phyloP scores from a whole-genome alignment of 2,329 filamentous ascomycete genomes.

The Daldinia sp. region DNA sequence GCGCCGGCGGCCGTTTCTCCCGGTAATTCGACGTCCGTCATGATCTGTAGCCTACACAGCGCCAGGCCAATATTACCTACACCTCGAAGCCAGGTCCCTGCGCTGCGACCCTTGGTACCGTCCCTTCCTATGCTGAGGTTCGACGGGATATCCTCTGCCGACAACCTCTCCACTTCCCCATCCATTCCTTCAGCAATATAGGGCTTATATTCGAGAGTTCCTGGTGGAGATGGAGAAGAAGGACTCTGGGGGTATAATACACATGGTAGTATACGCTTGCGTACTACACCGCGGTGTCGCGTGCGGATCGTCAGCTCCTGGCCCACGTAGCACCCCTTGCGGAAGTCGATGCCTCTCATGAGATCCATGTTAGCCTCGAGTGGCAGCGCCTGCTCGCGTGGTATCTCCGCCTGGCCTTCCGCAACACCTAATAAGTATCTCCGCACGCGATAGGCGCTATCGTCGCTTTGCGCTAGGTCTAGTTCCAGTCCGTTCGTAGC shows the following conservation, averaged over 20 bases:
- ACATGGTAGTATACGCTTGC: constrained; percentile 87
- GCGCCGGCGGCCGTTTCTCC: constrained; percentile 70
- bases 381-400: constrained; percentile 75
- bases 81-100: constrained; percentile 81
- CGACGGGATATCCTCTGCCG: constrained; percentile 52
- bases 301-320: constrained; percentile 97
- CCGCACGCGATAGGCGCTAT: constrained; percentile 74
- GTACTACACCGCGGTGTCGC: constrained; percentile 90
- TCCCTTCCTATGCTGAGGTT: constrained; percentile 60
- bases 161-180: background rate
- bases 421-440: constrained; percentile 83
- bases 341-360: constrained; percentile 86
- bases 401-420: constrained; percentile 84
- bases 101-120: constrained; percentile 70
- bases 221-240: background rate
- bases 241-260: constrained; percentile 64
- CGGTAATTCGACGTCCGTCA: constrained; percentile 81
- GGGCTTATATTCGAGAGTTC: constrained; percentile 56
- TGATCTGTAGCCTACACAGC: constrained; percentile 86
- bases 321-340: constrained; percentile 95
- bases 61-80: constrained; percentile 88
- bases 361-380: constrained; percentile 91
- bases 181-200: background rate
- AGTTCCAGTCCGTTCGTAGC: constrained; percentile 40
- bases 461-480: constrained; percentile 56